A percentile compares a stretch with the other conserved stretches of the same genome.
phyloP scores from a whole-genome alignment of 2,329 filamentous ascomycete species.

The Pseudogymnoascus sp. region DNA sequence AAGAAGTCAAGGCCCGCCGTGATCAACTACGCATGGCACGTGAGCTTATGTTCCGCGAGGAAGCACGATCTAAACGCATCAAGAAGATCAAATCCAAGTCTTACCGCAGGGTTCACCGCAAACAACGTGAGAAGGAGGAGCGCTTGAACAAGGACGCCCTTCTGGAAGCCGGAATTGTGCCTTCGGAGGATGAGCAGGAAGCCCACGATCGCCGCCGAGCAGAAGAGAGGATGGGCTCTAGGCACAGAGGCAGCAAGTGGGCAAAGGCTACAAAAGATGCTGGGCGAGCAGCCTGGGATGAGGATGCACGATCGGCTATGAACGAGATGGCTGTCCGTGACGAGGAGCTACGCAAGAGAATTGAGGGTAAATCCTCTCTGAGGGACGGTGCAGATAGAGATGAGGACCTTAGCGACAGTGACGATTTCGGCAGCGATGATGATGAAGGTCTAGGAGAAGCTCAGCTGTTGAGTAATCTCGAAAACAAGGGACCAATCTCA shows the following conservation, averaged over 20 bases:
- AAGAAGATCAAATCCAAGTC: slow-evolving; percentile 99
- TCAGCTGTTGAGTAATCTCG: slow-evolving; percentile 42
- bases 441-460: slow-evolving; percentile 41
- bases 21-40: slow-evolving; percentile 70
- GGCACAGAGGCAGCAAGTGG: slow-evolving; percentile 65
- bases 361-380: slow-evolving; percentile 52
- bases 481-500: slow-evolving; percentile 19
- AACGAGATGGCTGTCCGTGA: slow-evolving; percentile 57
- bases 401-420: slow-evolving; percentile 48
- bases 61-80: slow-evolving; percentile 80
- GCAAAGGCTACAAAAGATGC: slow-evolving; percentile 59
- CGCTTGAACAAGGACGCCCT: slow-evolving; percentile 49
- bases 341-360: slow-evolving; percentile 57
- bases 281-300: slow-evolving; percentile 59
- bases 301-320: slow-evolving; percentile 56
- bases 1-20: slow-evolving; percentile 63
- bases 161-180: slow-evolving; percentile 48
- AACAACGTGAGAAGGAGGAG: slow-evolving; percentile 55
- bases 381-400: slow-evolving; percentile 37
- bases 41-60: slow-evolving; percentile 81
- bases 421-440: slow-evolving; percentile 43
- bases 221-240: slow-evolving; percentile 61
- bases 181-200: slow-evolving; percentile 57
- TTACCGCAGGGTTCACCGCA: slow-evolving; percentile 86
- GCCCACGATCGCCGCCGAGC: slow-evolving; percentile 55